phyloP scores from a whole-genome alignment of 129 eudicot genomes.

The Centrapalus pauciflorus region DNA sequence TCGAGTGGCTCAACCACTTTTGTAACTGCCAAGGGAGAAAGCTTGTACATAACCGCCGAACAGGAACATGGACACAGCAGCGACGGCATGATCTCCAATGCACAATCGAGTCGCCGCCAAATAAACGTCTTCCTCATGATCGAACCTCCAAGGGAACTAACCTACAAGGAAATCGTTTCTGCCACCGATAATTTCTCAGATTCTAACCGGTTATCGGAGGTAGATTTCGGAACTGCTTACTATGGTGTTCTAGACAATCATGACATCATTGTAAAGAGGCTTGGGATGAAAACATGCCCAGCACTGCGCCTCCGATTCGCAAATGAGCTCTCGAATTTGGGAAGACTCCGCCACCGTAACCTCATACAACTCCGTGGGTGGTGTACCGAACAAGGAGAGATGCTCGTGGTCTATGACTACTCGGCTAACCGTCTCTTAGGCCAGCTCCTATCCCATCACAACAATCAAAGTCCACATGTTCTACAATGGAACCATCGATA shows the following conservation, averaged over 20 bases:
- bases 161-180: slow-evolving; percentile 55
- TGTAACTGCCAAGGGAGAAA: slow-evolving; percentile 58
- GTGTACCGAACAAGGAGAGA: slow-evolving; percentile 95
- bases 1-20: slow-evolving; percentile 31
- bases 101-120: slow-evolving; percentile 18
- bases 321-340: slow-evolving; percentile 64
- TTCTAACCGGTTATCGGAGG: slow-evolving; percentile 58
- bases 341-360: slow-evolving; percentile 80
- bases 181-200: slow-evolving; percentile 81
- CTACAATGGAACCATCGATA: slow-evolving; percentile 69
- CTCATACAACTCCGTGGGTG: slow-evolving; percentile 92
- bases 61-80: slow-evolving; percentile 16
- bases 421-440: slow-evolving; percentile 55
- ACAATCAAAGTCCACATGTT: slow-evolving; percentile 10
- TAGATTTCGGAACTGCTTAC: slow-evolving; percentile 86
- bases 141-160: slow-evolving; percentile 67
- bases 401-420: slow-evolving; percentile 82
- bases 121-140: slow-evolving; percentile 37
- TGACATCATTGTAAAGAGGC: slow-evolving; percentile 58
- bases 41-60: slow-evolving; percentile 59
- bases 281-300: slow-evolving; percentile 73
- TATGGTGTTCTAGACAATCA: slow-evolving; percentile 57
- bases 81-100: not conserved
- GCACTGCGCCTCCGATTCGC: slow-evolving; percentile 62
- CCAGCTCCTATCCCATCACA: slow-evolving; percentile 55